Conservation (phyloP, 495 filamentous ascomycete species). For the Annulohypoxylon bovei region DNA sequence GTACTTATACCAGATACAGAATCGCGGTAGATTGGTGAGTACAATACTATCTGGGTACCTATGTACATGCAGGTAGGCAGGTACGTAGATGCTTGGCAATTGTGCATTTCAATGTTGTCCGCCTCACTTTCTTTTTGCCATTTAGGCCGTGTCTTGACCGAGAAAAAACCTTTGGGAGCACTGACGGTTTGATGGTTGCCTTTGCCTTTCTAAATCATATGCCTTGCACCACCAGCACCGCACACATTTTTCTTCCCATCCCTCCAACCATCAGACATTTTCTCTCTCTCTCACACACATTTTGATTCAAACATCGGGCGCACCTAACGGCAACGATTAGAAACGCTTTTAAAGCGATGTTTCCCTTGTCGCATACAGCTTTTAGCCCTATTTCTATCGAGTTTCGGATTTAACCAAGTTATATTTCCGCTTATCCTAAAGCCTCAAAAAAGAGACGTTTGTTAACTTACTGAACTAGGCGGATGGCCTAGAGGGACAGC, state of each 20-base stretch:
- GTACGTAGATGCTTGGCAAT: not conserved
- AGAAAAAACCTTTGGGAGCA: slow-evolving; percentile 5
- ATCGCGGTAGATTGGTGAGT: slow-evolving; percentile 1
- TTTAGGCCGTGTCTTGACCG: slow-evolving; percentile 1
- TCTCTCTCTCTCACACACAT: not conserved
- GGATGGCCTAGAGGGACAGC: not conserved
- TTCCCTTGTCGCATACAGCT: not conserved
- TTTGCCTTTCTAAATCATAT: slow-evolving; percentile 15
- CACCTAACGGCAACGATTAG: slow-evolving; percentile 8
- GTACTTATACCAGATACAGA: slow-evolving; percentile 1
- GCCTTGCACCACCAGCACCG: slow-evolving; percentile 8
- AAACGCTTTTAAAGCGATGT: slow-evolving; percentile 1
- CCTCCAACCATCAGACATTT: not conserved
- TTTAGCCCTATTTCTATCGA: not conserved
- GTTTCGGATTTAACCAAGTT: slow-evolving; percentile 14
- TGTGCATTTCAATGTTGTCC: slow-evolving; percentile 42
- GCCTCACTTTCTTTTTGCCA: slow-evolving; percentile 47
- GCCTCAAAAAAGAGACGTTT: not conserved
- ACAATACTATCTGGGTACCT: slow-evolving; percentile 14
- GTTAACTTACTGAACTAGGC: not conserved
- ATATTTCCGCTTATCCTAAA: slow-evolving; percentile 7
- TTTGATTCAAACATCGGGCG: slow-evolving; percentile 7
- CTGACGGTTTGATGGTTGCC: slow-evolving; percentile 5
- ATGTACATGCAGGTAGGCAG: no score
- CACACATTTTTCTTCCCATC: not conserved